Conservation (phyloP, 1,284 basidiomycete species). For the Macrocystidia cucumis region DNA sequence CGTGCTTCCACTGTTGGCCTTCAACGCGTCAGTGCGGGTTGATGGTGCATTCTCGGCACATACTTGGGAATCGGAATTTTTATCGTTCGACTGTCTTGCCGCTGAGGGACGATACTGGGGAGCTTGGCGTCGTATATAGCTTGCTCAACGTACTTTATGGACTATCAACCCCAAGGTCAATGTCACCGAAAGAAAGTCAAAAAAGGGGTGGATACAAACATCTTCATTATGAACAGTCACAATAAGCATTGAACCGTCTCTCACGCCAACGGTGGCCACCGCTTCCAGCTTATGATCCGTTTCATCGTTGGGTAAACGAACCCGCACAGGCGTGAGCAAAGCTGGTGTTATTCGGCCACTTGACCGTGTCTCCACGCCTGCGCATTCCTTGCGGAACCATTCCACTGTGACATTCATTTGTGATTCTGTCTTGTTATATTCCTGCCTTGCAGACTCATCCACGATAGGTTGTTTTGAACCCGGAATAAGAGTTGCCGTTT, state of each 20-base stretch:
- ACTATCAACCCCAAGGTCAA: conserved; percentile 36
- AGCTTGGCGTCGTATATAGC: conserved; percentile 67
- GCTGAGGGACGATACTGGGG: conserved; percentile 63
- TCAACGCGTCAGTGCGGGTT: conserved; percentile 4
- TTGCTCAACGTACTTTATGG: conserved; percentile 62
- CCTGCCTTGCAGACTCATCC: conserved; percentile 38
- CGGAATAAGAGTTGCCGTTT: conserved; percentile 46
- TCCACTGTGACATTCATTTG: conserved; percentile 58
- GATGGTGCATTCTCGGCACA: conserved; percentile 12
- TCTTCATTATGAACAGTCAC: conserved; percentile 71
- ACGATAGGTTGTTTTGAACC: conserved; percentile 49
- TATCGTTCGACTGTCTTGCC: conserved; percentile 58
- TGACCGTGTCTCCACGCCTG: conserved; percentile 59
- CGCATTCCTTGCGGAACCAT: conserved; percentile 66
- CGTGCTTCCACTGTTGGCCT: conserved; percentile 74
- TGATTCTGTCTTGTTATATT: conserved; percentile 52
- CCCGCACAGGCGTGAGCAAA: conserved; percentile 60
- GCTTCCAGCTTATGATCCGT: conserved; percentile 48
- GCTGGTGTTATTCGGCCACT: conserved; percentile 68
- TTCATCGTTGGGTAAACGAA: conserved; percentile 36
- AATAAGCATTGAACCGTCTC: conserved; percentile 63
- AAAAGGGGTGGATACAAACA: conserved; percentile 24
- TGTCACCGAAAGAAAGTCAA: conserved; percentile 8
- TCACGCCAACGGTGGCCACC: conserved; percentile 69
- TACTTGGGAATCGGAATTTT: conserved; percentile 75